phyloP scores from a whole-genome alignment of 169 alveolate genomes.

The Plasmodium blacklocki region DNA sequence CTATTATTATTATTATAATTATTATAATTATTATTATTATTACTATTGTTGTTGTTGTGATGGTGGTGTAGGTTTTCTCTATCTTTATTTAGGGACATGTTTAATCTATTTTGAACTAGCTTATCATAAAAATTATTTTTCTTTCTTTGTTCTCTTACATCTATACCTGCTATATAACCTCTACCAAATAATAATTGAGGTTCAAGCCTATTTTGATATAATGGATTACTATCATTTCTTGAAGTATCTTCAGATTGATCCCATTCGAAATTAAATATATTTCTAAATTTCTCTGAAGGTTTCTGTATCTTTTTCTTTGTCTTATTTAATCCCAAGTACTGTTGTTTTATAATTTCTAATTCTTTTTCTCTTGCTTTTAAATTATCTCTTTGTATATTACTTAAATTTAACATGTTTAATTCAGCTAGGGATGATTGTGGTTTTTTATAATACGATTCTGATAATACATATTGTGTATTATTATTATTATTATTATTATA shows the following conservation, averaged over 20 bases:
- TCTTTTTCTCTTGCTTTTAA: constrained; percentile 89
- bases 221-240: constrained; percentile 89
- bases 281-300: constrained; percentile 94
- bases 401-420: constrained; percentile 66
- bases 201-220: constrained; percentile 90
- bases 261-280: constrained; percentile 92
- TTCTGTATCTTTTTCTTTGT: constrained; percentile 90
- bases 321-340: constrained; percentile 91
- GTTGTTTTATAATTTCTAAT: constrained; percentile 88
- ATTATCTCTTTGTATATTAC: constrained; percentile 57
- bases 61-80: neutral
- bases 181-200: constrained; percentile 93
- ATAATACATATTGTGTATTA: neutral
- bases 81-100: constrained; percentile 22
- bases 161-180: constrained; percentile 91
- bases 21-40: neutral
- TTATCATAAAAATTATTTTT: constrained; percentile 87
- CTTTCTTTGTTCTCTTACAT: constrained; percentile 87
- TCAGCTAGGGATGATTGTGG: constrained; percentile 76
- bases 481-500: neutral
- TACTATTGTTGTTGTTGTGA: constrained; percentile 19
- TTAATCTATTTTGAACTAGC: constrained; percentile 81
- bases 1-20: neutral
- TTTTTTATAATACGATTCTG: constrained; percentile 4
- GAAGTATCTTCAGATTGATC: constrained; percentile 91